Evolutionary conservation across 257 asterid genomes (phyloP).

Genomic region (Striga asiatica): DNA sequence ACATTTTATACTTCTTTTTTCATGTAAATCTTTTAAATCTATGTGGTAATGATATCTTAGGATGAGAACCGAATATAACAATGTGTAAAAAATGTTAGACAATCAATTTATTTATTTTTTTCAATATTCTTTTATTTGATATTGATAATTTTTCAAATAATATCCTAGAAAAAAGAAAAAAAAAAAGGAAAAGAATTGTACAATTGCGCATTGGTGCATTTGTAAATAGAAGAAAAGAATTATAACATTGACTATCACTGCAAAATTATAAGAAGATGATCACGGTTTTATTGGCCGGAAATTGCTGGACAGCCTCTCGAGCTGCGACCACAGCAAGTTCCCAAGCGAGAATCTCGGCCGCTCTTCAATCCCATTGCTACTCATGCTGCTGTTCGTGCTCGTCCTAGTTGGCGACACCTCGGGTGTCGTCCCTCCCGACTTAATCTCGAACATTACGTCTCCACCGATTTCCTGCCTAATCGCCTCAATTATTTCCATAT

Average conservation of each 20-base stretch:
- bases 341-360: conserved; percentile 45
- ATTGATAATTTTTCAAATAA: no score
- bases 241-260: neutral
- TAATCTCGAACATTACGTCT: conserved; percentile 19
- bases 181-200: no score
- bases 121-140: no score
- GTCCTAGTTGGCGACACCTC: conserved; percentile 16
- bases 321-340: conserved; percentile 64
- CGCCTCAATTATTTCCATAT: conserved; percentile 32
- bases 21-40: no score
- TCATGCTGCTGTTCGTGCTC: conserved; percentile 7
- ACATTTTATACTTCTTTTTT: no score
- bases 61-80: no score
- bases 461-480: conserved; percentile 61
- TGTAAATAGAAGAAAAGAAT: no score
- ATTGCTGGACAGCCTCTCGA: conserved; percentile 55
- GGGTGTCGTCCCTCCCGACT: conserved; percentile 16
- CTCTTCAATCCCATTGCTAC: conserved; percentile 15
- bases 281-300: conserved; percentile 46
- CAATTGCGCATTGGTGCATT: no score
- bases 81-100: no score
- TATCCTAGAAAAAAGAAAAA: no score
- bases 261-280: neutral
- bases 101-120: no score
- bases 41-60: no score